Evolutionary conservation across 768 basidiomycete species (phyloP).

Genomic region (Russula dissimulans): DNA sequence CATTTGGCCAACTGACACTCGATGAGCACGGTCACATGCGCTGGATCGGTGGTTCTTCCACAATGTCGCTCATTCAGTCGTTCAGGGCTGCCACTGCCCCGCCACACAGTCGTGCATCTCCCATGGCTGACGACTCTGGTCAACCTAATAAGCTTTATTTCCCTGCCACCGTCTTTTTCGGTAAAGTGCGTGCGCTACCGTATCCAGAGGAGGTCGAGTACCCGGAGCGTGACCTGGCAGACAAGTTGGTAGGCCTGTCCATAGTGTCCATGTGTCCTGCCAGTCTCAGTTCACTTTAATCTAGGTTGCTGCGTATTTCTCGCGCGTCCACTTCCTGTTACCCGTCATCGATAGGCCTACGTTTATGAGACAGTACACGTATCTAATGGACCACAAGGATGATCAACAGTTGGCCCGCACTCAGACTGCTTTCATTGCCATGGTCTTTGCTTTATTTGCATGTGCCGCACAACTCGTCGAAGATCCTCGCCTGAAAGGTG

Average conservation of each 20-base stretch:
- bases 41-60: conserved; percentile 88
- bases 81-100: conserved; percentile 70
- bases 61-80: conserved; percentile 86
- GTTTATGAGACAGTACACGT: conserved; percentile 63
- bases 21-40: conserved; percentile 87
- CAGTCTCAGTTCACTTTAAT: conserved; percentile 22
- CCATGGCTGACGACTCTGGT: conserved; percentile 75
- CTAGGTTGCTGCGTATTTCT: conserved; percentile 82
- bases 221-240: conserved; percentile 74
- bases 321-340: conserved; percentile 79
- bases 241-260: conserved; percentile 59
- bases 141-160: conserved; percentile 83
- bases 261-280: neutral
- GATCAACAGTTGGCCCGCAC: conserved; percentile 44
- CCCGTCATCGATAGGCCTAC: conserved; percentile 81
- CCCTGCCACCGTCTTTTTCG: conserved; percentile 80
- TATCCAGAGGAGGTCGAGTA: conserved; percentile 81
- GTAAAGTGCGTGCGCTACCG: conserved; percentile 74
- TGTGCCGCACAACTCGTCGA: conserved; percentile 73
- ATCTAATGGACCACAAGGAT: conserved; percentile 61
- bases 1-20: conserved; percentile 78
- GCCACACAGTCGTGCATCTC: conserved; percentile 68
- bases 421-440: conserved; percentile 69
- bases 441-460: conserved; percentile 87
- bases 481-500: conserved; percentile 56